phyloP scores from a whole-genome alignment of 2,329 filamentous ascomycete genomes.

The Aspergillus novoparasiticus region DNA sequence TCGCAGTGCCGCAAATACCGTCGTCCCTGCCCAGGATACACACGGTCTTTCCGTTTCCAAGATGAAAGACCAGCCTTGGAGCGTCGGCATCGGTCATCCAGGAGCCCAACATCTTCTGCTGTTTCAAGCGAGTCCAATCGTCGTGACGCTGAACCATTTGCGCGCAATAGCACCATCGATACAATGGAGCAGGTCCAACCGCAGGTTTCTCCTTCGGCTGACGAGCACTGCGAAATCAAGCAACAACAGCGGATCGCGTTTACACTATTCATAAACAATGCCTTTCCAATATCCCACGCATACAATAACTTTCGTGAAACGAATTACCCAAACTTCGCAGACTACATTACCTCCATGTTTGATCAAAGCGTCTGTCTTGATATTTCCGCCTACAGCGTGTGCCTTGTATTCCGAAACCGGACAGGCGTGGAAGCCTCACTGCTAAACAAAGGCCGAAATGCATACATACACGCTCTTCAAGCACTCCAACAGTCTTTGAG shows the following conservation, averaged over 20 bases:
- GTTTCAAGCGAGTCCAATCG: not conserved
- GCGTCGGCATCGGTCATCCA: conserved; percentile 27
- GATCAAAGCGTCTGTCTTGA: conserved; percentile 28
- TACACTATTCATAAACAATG: conserved; percentile 28
- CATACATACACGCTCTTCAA: conserved; percentile 36
- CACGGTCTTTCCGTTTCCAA: conserved; percentile 38
- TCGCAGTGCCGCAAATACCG: conserved; percentile 41
- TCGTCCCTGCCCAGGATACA: conserved; percentile 40
- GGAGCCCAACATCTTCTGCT: not conserved
- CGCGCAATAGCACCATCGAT: conserved; percentile 28
- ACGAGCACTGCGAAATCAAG: not conserved
- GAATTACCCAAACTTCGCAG: conserved; percentile 24
- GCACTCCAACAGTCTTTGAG: conserved; percentile 32
- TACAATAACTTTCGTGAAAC: conserved; percentile 31
- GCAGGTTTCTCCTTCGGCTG: not conserved
- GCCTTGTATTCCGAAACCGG: conserved; percentile 29
- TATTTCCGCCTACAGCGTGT: conserved; percentile 29
- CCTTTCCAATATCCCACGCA: conserved; percentile 32
- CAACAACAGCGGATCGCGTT: conserved; percentile 28
- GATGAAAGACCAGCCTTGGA: conserved; percentile 40
- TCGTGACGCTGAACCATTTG: conserved; percentile 16
- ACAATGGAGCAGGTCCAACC: conserved; percentile 24
- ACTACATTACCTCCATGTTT: conserved; percentile 27
- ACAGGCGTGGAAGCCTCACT: conserved; percentile 7
- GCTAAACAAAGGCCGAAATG: conserved; percentile 26